Base-by-base conservation (phyloP, 2,329 filamentous ascomycete species). In the Teratosphaeria pseudoeucalypti region DNA sequence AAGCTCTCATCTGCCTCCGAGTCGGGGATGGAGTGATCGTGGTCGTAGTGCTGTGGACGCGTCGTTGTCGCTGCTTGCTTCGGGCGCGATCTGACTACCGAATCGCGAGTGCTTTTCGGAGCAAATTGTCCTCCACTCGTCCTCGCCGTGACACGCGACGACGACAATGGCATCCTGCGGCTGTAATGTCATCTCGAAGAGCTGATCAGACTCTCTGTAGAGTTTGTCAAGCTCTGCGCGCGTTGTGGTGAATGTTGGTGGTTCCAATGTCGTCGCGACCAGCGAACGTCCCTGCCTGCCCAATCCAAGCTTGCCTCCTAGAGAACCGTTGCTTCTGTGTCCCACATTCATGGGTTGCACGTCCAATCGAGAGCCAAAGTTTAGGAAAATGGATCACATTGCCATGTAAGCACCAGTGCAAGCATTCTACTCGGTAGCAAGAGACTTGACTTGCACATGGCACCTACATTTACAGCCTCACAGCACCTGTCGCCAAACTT, bases 101-200 rank as follows among this genome's bases (percentile, higher is more conserved):
- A 6, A 32, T 29, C 56, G 47, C 43, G 23, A 19, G 19, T 49
- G 26, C 26, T 57, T 57, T 52, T 57, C 19, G 27, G 39, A 19
- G 57, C 57, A 34, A 58, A 58, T 53, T 52, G 37, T 47, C 56
- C 29, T 39, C 57, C 55, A 14, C 49, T 26, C 6, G 54, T 54
- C 47, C 58, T 27, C 26, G 55, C 23, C 23, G 58, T 37, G 16
- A 58, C 37, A 59, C 60, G 57, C 57, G 60, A 61, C 54, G 49
- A 59, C 34, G 60, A 54, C 57, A 37, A 54, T 54, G 53, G 53
- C 60, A 61, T 61, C 14, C n/a, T 49, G 27, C 26, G 39, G 10
- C 7, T 39, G 43, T n/a, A 37, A 27, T n/a, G 6, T 55, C 58
- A 57, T 60, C 29, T 53, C 55, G 58, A 27, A 34, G 9, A 12